phyloP scores from a whole-genome alignment of 495 filamentous ascomycete species.

The Penicillium ucsense region DNA sequence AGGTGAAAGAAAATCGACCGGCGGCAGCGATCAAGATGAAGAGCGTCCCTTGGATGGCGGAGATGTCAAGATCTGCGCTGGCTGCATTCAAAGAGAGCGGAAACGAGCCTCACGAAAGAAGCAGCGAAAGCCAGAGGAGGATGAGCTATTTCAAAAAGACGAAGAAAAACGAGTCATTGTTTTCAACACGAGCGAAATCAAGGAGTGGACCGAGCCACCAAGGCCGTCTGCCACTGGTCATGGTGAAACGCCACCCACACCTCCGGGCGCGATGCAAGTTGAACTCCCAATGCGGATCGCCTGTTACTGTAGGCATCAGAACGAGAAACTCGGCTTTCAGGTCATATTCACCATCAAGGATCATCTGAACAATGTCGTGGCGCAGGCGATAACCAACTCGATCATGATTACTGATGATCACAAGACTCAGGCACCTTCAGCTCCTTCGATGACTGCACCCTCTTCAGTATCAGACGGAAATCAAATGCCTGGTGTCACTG shows the following conservation, averaged over 20 bases:
- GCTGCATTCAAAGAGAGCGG: slow-evolving; percentile 75
- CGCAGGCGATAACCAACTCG: slow-evolving; percentile 74
- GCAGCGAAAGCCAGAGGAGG: slow-evolving; percentile 75
- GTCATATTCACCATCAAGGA: slow-evolving; percentile 93
- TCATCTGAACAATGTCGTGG: slow-evolving; percentile 57
- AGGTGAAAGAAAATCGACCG: slow-evolving; percentile 28
- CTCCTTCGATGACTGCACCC: slow-evolving; percentile 24
- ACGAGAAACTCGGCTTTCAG: slow-evolving; percentile 83
- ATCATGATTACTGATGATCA: slow-evolving; percentile 98
- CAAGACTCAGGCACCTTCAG: slow-evolving; percentile 59
- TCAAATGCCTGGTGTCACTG: slow-evolving; percentile 34
- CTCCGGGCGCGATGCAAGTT: slow-evolving; percentile 58
- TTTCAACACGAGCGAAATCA: slow-evolving; percentile 87
- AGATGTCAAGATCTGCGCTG: slow-evolving; percentile 74
- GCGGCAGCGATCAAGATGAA: slow-evolving; percentile 35
- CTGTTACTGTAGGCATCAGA: slow-evolving; percentile 91
- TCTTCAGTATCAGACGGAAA: slow-evolving; percentile 33
- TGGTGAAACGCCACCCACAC: slow-evolving; percentile 31
- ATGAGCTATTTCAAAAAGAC: slow-evolving; percentile 64
- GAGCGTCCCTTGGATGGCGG: slow-evolving; percentile 70
- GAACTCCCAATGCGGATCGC: slow-evolving; percentile 90
- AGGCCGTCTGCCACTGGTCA: slow-evolving; percentile 22
- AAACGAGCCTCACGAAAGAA: slow-evolving; percentile 88
- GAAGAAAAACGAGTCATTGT: slow-evolving; percentile 76
- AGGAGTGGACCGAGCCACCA: slow-evolving; percentile 64